A percentile compares a stretch with the other conserved stretches of the same genome.
Conservation (phyloP, 2,329 filamentous ascomycete genomes). For the Colletotrichum eleusines region DNA sequence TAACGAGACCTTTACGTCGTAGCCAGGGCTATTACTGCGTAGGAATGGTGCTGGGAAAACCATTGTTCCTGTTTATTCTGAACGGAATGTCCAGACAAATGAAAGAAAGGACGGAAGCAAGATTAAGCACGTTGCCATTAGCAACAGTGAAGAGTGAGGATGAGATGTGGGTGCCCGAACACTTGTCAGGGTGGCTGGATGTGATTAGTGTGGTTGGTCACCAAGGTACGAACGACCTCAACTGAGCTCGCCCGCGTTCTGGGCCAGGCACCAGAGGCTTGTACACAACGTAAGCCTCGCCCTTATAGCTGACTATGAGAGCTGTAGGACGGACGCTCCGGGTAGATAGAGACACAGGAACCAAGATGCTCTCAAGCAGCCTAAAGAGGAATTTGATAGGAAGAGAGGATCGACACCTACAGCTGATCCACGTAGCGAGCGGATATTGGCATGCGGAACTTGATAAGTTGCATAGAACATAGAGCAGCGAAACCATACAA, state of each 20-base stretch:
- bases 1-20: neutral
- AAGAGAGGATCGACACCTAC: neutral
- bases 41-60: neutral
- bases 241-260: neutral
- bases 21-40: slow-evolving; percentile 2
- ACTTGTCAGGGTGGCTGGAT: slow-evolving; percentile 29
- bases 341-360: neutral
- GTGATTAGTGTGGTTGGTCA: slow-evolving; percentile 1
- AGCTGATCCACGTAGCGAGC: neutral
- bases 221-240: neutral
- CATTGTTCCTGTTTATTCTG: slow-evolving; percentile 1
- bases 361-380: neutral
- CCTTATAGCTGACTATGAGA: slow-evolving; percentile 10
- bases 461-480: neutral
- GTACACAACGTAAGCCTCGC: neutral
- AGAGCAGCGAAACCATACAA: too few species aligned
- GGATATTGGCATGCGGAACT: neutral
- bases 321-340: neutral
- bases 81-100: neutral
- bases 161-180: slow-evolving; percentile 12
- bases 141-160: slow-evolving; percentile 5
- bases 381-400: neutral
- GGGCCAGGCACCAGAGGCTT: neutral
- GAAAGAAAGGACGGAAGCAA: neutral
- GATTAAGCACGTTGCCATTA: slow-evolving; percentile 17